phyloP scores from a whole-genome alignment of 441 rosid species.

The Euphorbia schlechtendalii region DNA sequence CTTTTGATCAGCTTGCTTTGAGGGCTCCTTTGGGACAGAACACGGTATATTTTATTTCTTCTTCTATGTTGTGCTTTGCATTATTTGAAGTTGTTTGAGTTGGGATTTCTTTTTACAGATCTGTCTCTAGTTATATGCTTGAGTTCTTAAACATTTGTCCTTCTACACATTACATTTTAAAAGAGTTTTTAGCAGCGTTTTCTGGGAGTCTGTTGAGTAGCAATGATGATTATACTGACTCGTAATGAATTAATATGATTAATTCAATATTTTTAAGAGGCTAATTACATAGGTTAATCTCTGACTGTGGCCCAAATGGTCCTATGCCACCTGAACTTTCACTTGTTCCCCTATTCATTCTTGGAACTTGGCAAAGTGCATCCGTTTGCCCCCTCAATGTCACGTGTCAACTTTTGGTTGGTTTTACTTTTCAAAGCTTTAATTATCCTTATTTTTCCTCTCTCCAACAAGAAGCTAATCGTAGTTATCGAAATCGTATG shows the following conservation, averaged over 20 bases:
- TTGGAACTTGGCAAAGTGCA: no score
- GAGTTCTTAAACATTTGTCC: no score
- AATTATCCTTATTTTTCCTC: no score
- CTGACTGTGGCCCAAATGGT: no score
- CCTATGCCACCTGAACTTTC: no score
- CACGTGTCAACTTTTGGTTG: no score
- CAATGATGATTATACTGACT: constrained; percentile 16
- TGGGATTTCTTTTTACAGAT: not conserved
- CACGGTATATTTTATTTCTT: constrained; percentile 49
- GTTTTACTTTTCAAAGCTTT: no score
- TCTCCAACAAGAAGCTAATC: no score
- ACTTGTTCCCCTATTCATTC: no score
- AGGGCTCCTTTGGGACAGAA: constrained; percentile 91
- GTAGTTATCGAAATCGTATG: no score
- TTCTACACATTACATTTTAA: not conserved
- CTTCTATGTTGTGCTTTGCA: not conserved
- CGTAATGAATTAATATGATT: constrained; percentile 17
- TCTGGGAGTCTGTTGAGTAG: constrained; percentile 7
- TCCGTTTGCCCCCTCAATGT: no score
- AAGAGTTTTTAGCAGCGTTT: not conserved
- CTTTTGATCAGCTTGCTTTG: constrained; percentile 88
- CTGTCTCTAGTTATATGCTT: not conserved
- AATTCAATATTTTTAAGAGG: not conserved
- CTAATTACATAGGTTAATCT: no score
- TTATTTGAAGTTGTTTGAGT: not conserved